A percentile compares a stretch with the other conserved stretches of the same genome.
Evolutionary conservation across 768 basidiomycete genomes (phyloP).

Genomic region (Coprinellus micaceus): DNA sequence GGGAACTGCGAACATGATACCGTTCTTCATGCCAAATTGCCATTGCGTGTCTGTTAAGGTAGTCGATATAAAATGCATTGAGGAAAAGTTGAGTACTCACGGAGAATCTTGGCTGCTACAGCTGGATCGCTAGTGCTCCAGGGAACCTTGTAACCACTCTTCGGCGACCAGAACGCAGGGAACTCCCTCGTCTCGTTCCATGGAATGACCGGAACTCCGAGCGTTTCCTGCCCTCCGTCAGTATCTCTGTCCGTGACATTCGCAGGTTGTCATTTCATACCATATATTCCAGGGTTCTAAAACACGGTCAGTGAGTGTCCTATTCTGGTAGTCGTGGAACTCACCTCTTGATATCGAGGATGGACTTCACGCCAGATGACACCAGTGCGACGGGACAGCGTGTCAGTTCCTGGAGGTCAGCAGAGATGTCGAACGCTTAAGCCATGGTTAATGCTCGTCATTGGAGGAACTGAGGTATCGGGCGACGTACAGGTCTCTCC

Average conservation of each 20-base stretch:
- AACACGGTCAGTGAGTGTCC: not conserved
- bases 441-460: constrained; percentile 4
- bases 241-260: not conserved
- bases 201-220: constrained; percentile 87
- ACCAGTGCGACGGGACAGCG: constrained; percentile 89
- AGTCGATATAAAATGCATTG: not conserved
- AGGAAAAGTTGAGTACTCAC: constrained; percentile 39
- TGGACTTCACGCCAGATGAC: constrained; percentile 92
- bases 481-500: constrained; percentile 36
- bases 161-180: constrained; percentile 89
- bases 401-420: constrained; percentile 86
- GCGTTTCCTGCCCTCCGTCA: constrained; percentile 66
- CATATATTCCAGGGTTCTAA: constrained; percentile 76
- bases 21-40: constrained; percentile 70
- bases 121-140: constrained; percentile 66
- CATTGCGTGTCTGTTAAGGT: constrained; percentile 55
- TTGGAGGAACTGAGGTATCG: not conserved
- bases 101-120: constrained; percentile 69
- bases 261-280: constrained; percentile 32
- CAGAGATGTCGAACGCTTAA: constrained; percentile 90
- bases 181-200: constrained; percentile 77
- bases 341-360: constrained; percentile 85
- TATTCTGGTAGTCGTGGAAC: constrained; percentile 7
- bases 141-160: constrained; percentile 79
- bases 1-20: constrained; percentile 82